A percentile compares a stretch with the other conserved stretches of the same genome.
phyloP scores from a whole-genome alignment of 2,329 filamentous ascomycete species.

The Blumeriella jaapii region DNA sequence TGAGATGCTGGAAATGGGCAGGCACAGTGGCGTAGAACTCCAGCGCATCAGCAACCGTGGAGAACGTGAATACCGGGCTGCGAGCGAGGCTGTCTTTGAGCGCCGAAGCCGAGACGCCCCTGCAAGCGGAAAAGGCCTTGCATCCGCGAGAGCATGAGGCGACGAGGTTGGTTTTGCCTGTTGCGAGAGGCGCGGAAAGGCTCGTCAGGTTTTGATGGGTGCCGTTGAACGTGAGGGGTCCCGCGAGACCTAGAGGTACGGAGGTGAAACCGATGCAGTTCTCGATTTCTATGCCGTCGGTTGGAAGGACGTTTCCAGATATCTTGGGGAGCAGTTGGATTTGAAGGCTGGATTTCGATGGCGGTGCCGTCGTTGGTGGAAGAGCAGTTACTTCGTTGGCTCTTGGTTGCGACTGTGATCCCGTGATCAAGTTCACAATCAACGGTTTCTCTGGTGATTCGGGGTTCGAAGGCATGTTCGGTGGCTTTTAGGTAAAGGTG shows the following conservation, averaged over 20 bases:
- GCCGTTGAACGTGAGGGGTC: conserved; percentile 17
- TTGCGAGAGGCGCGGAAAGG: conserved; percentile 25
- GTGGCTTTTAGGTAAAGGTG: no score
- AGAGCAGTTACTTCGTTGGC: no score
- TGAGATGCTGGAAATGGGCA: neutral
- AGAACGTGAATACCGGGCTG: conserved; percentile 21
- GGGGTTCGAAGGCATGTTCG: no score
- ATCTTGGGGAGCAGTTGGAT: neutral
- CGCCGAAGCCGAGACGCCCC: conserved; percentile 16
- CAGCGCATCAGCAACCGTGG: conserved; percentile 14
- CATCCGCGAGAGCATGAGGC: conserved; percentile 26
- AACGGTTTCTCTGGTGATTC: no score
- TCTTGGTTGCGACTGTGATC: no score
- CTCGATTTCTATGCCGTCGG: conserved; percentile 12
- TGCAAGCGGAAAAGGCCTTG: conserved; percentile 19
- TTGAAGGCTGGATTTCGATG: neutral
- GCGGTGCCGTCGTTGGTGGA: no score
- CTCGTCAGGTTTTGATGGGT: conserved; percentile 4
- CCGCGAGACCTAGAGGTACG: conserved; percentile 19
- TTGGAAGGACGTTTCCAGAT: neutral
- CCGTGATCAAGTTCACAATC: no score
- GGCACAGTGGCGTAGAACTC: conserved; percentile 11
- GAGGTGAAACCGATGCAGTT: conserved; percentile 18
- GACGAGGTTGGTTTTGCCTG: conserved; percentile 23
- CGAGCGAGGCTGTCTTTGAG: conserved; percentile 20